Conservation (phyloP, 495 filamentous ascomycete genomes). For the Pseudomonodictys pantanalensis region DNA sequence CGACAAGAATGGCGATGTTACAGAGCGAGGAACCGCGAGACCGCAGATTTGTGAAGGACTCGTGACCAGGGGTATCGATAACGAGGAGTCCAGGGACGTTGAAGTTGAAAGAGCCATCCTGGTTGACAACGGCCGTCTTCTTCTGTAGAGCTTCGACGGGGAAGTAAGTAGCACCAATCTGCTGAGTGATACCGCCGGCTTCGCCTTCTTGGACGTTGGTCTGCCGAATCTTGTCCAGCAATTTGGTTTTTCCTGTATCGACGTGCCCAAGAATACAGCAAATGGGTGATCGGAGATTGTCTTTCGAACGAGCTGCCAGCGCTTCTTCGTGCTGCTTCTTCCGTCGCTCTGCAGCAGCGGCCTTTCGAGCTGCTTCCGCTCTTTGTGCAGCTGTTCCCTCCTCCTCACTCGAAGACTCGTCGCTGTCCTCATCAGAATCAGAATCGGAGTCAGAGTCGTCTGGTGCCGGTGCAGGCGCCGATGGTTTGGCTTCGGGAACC, state of each 20-base stretch:
- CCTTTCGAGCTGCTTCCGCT: constrained; percentile 72
- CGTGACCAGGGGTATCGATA: constrained; percentile 99
- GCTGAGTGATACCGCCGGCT: constrained; percentile 99
- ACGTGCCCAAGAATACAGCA: constrained; percentile 99
- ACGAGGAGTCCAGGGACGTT: constrained; percentile 96
- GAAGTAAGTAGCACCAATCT: constrained; percentile 99
- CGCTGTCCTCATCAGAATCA: constrained; percentile 55
- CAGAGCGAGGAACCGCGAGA: constrained; percentile 95
- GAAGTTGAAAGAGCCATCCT: constrained; percentile 87
- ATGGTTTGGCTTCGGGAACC: constrained; percentile 34
- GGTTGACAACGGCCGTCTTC: constrained; percentile 92
- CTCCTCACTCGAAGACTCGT: constrained; percentile 64
- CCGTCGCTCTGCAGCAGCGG: constrained; percentile 84
- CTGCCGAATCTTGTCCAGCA: constrained; percentile 97
- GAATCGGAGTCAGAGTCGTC: constrained; percentile 44
- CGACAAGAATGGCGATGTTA: constrained; percentile 98
- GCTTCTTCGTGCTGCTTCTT: constrained; percentile 89
- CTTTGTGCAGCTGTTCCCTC: constrained; percentile 62
- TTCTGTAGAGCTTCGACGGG: constrained; percentile 86
- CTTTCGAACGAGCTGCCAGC: constrained; percentile 83
- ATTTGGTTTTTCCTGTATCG: constrained; percentile 99
- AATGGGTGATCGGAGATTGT: constrained; percentile 94
- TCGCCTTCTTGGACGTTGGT: constrained; percentile 99
- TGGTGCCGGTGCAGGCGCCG: constrained; percentile 40
- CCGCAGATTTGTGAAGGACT: constrained; percentile 97